phyloP scores from a whole-genome alignment of 352 stramenopile genomes.

The Albugo candida region DNA sequence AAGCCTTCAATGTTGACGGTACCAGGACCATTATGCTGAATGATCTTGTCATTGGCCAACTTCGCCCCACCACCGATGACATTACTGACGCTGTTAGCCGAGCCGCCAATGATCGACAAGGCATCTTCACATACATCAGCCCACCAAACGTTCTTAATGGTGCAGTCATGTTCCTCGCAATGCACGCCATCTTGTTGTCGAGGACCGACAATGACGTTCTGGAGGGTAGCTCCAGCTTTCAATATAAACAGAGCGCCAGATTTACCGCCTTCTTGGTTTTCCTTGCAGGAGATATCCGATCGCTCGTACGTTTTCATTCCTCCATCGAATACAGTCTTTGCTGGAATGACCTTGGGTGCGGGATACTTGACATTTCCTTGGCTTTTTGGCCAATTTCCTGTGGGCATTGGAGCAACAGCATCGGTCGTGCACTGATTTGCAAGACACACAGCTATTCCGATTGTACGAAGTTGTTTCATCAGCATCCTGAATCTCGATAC shows the following conservation, averaged over 20 bases:
- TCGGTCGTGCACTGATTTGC: too few relatives aligned
- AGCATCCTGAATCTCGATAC: too few relatives aligned
- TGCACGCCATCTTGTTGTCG: constrained; percentile 32
- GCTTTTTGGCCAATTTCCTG: constrained; percentile 13
- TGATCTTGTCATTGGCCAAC: constrained; percentile 26
- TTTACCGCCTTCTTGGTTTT: constrained; percentile 11
- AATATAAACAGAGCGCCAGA: constrained; percentile 21
- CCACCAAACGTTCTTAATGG: constrained; percentile 33
- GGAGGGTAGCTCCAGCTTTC: constrained; percentile 21
- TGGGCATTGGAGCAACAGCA: constrained; percentile 6
- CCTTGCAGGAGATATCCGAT: constrained; percentile 20
- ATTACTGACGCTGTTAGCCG: constrained; percentile 12
- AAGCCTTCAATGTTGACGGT: constrained; percentile 23
- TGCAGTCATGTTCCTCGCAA: constrained; percentile 18
- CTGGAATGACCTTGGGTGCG: constrained; percentile 15
- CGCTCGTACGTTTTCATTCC: constrained; percentile 35
- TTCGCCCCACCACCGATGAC: constrained; percentile 19
- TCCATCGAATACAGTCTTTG: constrained; percentile 25
- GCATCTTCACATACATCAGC: constrained; percentile 28
- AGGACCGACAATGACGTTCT: constrained; percentile 35
- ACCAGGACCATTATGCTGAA: constrained; percentile 25
- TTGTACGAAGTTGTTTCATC: too few relatives aligned
- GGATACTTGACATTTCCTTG: constrained; percentile 9
- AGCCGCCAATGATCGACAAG: constrained; percentile 21
- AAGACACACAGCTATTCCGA: too few relatives aligned